Evolutionary conservation across 164 flowering plant genomes (phyloP), one percentile per base, ranked within the genome.

Genomic region (Aristolochia contorta): DNA sequence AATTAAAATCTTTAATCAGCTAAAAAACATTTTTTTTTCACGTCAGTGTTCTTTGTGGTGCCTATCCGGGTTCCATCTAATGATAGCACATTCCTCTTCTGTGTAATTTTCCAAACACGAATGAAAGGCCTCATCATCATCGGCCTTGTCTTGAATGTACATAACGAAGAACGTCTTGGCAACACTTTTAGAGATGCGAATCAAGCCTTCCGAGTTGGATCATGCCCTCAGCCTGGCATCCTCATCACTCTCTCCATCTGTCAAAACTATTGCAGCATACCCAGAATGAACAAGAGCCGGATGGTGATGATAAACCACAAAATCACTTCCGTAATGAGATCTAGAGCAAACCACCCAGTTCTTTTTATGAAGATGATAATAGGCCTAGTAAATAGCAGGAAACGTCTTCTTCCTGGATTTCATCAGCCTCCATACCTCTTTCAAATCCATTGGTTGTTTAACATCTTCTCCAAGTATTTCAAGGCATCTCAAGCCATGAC

Each of bases 311-410:
- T 82, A 89, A 13, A 85, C 86, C 48, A 86, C 92, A 71, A 76
- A 91, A 59, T 89, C 96, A 20, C 78, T 89, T 56, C 96, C 98
- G 65, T 81, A 85, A 50, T 77, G 82, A n/a, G 77, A 72, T 37
- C 96, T 96, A 3, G 86, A 61, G 27, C 83, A 76, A 59, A 91
- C 90, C 5, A 86, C 83, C 96, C 96, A 91, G 68, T 91, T 89
- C 67, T 89, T 86, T 61, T 1, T 47, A 8, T 86, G 74, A 16
- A 84, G 82, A 75, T 89, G 89, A 60, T 78, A 76, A 69, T 85
- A 91, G 30, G 87, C 95, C 71, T 79, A 78, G 73, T 68, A 85
- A 15, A 66, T 59, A 47, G 66, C 37, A 16, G 89, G 86, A 59
- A 89, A 87, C 6, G 33, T 55, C n/a, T 61, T 54, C 37, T 48